phyloP scores from a whole-genome alignment of 352 stramenopile species.

The Globisporangium megalacanthum region DNA sequence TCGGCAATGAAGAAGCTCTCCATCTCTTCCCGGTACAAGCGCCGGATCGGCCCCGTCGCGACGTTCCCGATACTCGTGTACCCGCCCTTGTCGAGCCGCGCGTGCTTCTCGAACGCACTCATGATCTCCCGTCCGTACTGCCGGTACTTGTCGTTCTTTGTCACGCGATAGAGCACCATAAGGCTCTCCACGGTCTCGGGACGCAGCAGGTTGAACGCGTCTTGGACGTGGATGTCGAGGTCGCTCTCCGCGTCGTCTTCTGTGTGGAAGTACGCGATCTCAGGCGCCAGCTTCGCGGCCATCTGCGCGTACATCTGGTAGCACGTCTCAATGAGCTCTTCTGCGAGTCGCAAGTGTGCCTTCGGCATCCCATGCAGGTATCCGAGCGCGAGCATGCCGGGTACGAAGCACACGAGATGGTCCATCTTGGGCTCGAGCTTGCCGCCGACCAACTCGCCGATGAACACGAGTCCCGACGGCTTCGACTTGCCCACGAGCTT shows the following conservation, averaged over 20 bases:
- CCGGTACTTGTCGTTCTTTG: conserved; percentile 84
- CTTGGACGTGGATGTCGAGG: conserved; percentile 43
- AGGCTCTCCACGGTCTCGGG: conserved; percentile 91
- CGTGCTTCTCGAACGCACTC: conserved; percentile 78
- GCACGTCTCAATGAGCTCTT: conserved; percentile 79
- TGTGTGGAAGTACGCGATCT: conserved; percentile 80
- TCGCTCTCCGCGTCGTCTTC: conserved; percentile 38
- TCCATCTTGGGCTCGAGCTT: conserved; percentile 74
- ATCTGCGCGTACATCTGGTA: conserved; percentile 86
- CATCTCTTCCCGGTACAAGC: conserved; percentile 71
- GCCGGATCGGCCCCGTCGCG: conserved; percentile 28
- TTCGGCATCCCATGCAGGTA: conserved; percentile 62
- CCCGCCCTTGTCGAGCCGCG: conserved; percentile 46
- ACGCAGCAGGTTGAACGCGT: conserved; percentile 83
- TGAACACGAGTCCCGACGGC: conserved; percentile 54
- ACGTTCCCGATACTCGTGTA: conserved; percentile 67
- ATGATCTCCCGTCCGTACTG: conserved; percentile 86
- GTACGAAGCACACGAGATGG: conserved; percentile 90
- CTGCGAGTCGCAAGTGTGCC: conserved; percentile 64
- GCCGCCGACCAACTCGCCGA: conserved; percentile 57
- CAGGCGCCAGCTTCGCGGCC: conserved; percentile 76
- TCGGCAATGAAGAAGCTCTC: conserved; percentile 92
- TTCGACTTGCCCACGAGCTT: conserved; percentile 52
- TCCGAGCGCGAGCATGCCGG: conserved; percentile 82
- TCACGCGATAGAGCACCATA: conserved; percentile 89